Evolutionary conservation across 2,329 filamentous ascomycete species (phyloP), one percentile per base, ranked within the genome.

Genomic region (Plectosphaerella cucumerina): DNA sequence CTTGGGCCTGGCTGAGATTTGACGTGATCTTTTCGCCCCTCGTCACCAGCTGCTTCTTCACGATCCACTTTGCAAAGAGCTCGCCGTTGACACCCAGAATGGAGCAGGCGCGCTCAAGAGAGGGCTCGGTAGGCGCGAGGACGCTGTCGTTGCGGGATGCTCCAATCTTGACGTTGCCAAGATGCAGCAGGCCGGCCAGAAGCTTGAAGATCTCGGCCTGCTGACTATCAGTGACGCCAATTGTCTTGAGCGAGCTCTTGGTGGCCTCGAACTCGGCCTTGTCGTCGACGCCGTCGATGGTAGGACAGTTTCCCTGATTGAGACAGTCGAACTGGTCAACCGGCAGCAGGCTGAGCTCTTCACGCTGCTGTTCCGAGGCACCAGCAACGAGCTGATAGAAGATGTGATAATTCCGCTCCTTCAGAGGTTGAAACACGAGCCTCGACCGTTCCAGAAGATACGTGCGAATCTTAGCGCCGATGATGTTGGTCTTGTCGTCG

Each of bases 361-460:
- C 81, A 47, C 85, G 86, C 70, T 97, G 87, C 56, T 83, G 78
- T 31, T 96, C 89, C 2, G 89, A 85, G n/a, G 92, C 89, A 66
- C 95, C 94, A 47, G 92, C 91, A 44, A 97, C 86, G 48, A 99
- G 81, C 70, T 99, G 94, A 70, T 99, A 99, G 74, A 99, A 99
- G 62, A 99, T 93, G 71, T 99, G 94, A 73, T 99, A 99, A 70
- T 99, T 99, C 59, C 94, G 84, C 75, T 99, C 94, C 74, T 96
- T 97, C 57, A 97, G 76, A 41, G 94, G 94, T 67, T 99, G 94
- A 71, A 97, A 99, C 17, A 97, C 94, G 62, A 99, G 77, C 73
- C 94, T 87, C 55, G 94, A 97, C 54, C 94, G 89, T 70, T 99
- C 94, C 43, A 99, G 78, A 59, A 99, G 78, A 65, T 99, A 99